Percentiles rank a stretch among this genome's conserved stretches.
These are phyloP conservation scores for Thraustochytrium striatum DNA, from an alignment of 352 stramenopile species.

Conservation along the genomic window DNA sequence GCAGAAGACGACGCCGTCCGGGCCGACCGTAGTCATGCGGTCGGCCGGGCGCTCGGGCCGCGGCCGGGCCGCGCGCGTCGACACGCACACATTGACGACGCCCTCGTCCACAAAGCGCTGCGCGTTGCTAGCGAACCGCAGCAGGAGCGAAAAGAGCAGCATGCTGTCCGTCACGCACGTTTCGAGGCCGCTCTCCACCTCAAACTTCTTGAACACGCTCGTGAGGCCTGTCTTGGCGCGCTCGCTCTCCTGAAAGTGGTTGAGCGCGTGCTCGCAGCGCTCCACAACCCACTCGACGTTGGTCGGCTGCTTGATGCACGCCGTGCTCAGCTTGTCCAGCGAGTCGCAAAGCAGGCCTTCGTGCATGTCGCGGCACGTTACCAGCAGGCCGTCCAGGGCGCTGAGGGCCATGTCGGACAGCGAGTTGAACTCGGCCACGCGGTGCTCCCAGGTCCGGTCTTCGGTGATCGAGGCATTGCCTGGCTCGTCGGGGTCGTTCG, in stretches of 20 bases:
- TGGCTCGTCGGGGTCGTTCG: background rate
- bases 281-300: constrained; percentile 28
- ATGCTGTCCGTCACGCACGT: constrained; percentile 12
- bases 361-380: constrained; percentile 30
- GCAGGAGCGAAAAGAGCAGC: background rate
- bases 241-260: background rate
- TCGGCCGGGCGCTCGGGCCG: background rate
- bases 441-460: constrained; percentile 24
- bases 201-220: background rate
- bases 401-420: constrained; percentile 27
- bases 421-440: constrained; percentile 21
- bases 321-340: constrained; percentile 4
- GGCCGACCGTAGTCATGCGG: background rate
- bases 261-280: constrained; percentile 18
- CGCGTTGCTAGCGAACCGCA: constrained; percentile 28
- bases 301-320: constrained; percentile 4
- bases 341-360: background rate
- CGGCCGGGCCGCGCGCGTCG: background rate
- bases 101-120: constrained; percentile 10
- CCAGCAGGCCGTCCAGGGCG: constrained; percentile 28
- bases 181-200: background rate
- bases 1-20: background rate
- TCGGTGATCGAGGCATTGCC: too few relatives aligned
- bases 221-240: background rate
- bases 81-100: constrained; percentile 6